phyloP scores from a whole-genome alignment of 116 monocot genomes.

The Iris pallida region DNA sequence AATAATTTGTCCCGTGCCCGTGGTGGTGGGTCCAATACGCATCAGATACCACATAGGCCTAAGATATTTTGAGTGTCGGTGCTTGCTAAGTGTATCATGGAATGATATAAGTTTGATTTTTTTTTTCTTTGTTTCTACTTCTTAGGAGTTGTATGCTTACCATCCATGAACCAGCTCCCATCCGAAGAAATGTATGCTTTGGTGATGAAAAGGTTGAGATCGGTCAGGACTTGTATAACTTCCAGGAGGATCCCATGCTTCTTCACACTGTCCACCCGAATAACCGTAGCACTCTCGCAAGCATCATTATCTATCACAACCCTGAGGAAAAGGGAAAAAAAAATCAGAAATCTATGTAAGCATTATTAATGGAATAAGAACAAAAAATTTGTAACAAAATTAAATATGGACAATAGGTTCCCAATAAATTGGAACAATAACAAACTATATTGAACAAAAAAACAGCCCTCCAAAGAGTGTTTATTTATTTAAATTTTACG shows the following conservation, averaged over 20 bases:
- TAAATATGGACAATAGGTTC: not conserved
- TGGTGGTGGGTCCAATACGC: too few species aligned
- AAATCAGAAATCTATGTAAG: not conserved
- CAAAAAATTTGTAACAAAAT: not conserved
- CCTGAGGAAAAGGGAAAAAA: conserved; percentile 11
- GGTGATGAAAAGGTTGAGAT: conserved; percentile 40
- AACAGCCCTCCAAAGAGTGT: too few species aligned
- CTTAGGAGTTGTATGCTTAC: too few species aligned
- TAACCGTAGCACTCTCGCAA: conserved; percentile 33
- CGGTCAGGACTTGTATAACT: conserved; percentile 48
- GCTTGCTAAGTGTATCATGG: too few species aligned
- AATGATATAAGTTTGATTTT: too few species aligned
- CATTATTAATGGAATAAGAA: not conserved
- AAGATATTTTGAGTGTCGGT: too few species aligned
- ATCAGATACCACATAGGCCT: too few species aligned
- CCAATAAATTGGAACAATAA: not conserved
- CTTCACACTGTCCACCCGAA: conserved; percentile 43
- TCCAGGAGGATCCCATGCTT: conserved; percentile 46
- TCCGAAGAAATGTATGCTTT: conserved; percentile 58
- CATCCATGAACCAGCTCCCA: conserved; percentile 60
- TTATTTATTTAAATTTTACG: too few species aligned
- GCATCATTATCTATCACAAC: conserved; percentile 48
- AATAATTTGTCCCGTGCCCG: too few species aligned
- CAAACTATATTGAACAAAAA: not conserved
- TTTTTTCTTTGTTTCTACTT: too few species aligned